Conservation (phyloP, 1,139 yeast genomes). For the Lodderomyces parapsilosis region DNA sequence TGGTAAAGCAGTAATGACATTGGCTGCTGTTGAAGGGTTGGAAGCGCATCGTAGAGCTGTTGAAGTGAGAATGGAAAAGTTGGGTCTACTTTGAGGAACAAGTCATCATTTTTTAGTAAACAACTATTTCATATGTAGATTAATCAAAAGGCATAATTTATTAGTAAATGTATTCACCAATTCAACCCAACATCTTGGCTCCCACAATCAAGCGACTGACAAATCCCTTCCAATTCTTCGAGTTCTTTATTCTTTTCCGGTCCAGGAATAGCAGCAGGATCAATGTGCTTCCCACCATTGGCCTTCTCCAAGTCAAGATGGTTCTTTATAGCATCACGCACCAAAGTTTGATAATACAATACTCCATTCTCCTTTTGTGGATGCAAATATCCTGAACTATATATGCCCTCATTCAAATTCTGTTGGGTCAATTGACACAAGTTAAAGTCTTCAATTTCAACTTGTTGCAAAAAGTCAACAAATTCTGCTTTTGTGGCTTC, state of each 20-base stretch:
- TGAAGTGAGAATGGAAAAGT: constrained; percentile 83
- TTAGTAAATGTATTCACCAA: constrained; percentile 8
- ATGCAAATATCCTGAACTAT: constrained; percentile 56
- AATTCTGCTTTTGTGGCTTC: constrained; percentile 55
- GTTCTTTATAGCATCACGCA: constrained; percentile 57
- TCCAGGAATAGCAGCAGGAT: constrained; percentile 50
- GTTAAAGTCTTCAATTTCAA: constrained; percentile 59
- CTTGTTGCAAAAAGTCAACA: constrained; percentile 60
- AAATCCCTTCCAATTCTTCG: constrained; percentile 49
- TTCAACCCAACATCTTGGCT: constrained; percentile 5
- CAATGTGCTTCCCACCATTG: constrained; percentile 40
- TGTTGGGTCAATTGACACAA: constrained; percentile 58
- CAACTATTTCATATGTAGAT: too few relatives aligned
- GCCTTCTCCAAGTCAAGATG: constrained; percentile 47
- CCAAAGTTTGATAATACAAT: constrained; percentile 53
- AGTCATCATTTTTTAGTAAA: not conserved
- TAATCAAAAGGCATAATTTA: not conserved
- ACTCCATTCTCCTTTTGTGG: constrained; percentile 61
- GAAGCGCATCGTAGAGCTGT: constrained; percentile 98
- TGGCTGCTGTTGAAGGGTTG: constrained; percentile 95
- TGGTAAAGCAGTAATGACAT: constrained; percentile 93
- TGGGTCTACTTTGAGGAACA: constrained; percentile 42
- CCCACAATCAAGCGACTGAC: constrained; percentile 48
- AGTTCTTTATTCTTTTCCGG: constrained; percentile 36
- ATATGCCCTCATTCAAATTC: constrained; percentile 59